Evolutionary conservation across 805 yeast genomes (phyloP).

Genomic region (Hanseniaspora jakobsenii): DNA sequence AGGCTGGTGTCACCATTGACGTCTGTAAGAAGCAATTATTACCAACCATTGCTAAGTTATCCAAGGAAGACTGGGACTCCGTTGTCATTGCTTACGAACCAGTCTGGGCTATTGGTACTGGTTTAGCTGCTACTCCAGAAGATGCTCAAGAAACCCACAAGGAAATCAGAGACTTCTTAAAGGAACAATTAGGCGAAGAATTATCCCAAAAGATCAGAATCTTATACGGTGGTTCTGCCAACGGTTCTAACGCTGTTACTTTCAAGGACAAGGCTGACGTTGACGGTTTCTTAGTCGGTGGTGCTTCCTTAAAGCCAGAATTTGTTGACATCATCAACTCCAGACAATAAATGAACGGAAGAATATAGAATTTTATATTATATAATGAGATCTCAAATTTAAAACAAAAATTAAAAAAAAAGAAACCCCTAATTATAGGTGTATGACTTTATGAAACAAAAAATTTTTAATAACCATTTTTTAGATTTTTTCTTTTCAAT

Average conservation of each 20-base stretch:
- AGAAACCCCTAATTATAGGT: background rate
- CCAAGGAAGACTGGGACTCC: conserved; percentile 57
- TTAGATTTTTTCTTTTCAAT: too few relatives aligned
- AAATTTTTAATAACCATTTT: too few relatives aligned
- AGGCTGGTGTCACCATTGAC: conserved; percentile 71
- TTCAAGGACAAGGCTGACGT: conserved; percentile 89
- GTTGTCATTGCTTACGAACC: conserved; percentile 97
- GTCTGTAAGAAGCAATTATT: conserved; percentile 82
- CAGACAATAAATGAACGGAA: conserved; percentile 44
- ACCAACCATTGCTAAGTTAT: conserved; percentile 68
- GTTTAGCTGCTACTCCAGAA: conserved; percentile 95
- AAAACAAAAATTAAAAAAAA: background rate
- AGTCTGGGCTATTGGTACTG: conserved; percentile 99
- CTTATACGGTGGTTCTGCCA: conserved; percentile 97
- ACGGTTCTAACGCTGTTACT: conserved; percentile 80
- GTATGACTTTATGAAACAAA: conserved; percentile 3
- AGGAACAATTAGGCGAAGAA: conserved; percentile 60
- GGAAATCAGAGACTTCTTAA: conserved; percentile 73
- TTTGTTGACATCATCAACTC: conserved; percentile 90
- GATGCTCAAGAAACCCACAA: conserved; percentile 95
- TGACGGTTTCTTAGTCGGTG: conserved; percentile 98
- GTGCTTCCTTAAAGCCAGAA: conserved; percentile 98
- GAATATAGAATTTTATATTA: background rate
- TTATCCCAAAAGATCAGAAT: conserved; percentile 75
- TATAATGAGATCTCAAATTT: background rate